Conservation (phyloP, 2,329 filamentous ascomycete species). For the Colletotrichum neosansevieriae region DNA sequence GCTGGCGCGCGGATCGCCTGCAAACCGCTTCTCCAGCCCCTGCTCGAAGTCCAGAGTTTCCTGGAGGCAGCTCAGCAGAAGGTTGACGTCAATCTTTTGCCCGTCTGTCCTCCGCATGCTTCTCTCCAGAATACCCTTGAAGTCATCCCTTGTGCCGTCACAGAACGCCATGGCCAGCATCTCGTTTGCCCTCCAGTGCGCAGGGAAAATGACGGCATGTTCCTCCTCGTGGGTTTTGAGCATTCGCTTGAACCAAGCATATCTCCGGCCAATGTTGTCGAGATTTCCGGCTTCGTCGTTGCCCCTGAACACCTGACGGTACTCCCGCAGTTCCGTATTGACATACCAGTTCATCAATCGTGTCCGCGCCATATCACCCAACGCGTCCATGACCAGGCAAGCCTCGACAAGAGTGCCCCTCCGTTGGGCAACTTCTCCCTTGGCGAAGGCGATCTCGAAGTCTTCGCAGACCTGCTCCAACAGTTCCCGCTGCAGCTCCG, state of each 20-base stretch:
- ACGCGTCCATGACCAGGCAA: constrained; percentile 92
- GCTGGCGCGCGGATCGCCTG: constrained; percentile 78
- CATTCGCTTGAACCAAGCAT: constrained; percentile 97
- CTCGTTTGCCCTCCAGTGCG: constrained; percentile 91
- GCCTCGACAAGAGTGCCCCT: constrained; percentile 83
- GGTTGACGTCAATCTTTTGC: constrained; percentile 86
- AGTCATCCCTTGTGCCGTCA: constrained; percentile 94
- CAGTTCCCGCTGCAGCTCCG: constrained; percentile 91
- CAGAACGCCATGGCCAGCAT: constrained; percentile 92
- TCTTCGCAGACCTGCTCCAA: constrained; percentile 99
- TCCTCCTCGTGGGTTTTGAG: constrained; percentile 96
- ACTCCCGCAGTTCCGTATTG: constrained; percentile 95
- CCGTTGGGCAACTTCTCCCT: constrained; percentile 80
- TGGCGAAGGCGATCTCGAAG: constrained; percentile 95
- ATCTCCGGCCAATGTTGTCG: constrained; percentile 95
- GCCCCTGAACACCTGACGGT: constrained; percentile 93
- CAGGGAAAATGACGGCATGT: constrained; percentile 87
- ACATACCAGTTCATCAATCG: constrained; percentile 96
- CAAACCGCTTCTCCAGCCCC: constrained; percentile 85
- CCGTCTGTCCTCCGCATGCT: constrained; percentile 85
- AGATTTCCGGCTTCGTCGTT: constrained; percentile 96
- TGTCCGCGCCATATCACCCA: constrained; percentile 87
- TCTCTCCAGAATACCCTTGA: constrained; percentile 89
- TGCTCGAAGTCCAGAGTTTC: constrained; percentile 98
- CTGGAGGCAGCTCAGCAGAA: constrained; percentile 89